phyloP scores from a whole-genome alignment of 2,329 filamentous ascomycete genomes.

The Akanthomyces muscarius region DNA sequence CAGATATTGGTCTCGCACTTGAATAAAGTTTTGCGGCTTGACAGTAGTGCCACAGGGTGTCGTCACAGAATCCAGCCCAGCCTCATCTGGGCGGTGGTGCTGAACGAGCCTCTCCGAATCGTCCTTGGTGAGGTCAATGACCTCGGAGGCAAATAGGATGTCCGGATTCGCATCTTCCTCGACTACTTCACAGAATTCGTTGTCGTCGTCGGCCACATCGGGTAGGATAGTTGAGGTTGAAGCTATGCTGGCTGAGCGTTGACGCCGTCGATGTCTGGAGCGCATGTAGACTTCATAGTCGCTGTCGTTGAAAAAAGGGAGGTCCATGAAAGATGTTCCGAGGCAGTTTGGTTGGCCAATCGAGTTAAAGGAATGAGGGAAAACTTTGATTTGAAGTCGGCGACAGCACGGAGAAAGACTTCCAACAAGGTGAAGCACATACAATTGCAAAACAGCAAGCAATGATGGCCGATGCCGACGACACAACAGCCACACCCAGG shows the following conservation, averaged over 20 bases:
- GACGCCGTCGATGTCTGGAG: background rate
- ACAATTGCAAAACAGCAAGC: background rate
- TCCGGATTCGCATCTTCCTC: background rate
- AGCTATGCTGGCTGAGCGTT: background rate
- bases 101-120: constrained; percentile 18
- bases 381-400: background rate
- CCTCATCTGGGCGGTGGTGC: constrained; percentile 24
- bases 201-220: background rate
- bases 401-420: background rate
- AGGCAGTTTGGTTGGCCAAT: no score
- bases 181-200: background rate
- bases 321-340: background rate
- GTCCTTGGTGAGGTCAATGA: constrained; percentile 35
- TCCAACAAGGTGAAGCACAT: background rate
- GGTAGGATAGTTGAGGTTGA: background rate
- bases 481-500: background rate
- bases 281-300: background rate
- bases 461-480: background rate
- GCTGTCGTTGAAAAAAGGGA: background rate
- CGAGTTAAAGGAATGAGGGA: background rate
- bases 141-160: constrained; percentile 21
- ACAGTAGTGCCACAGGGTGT: constrained; percentile 17
- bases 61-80: constrained; percentile 21
- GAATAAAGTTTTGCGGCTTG: constrained; percentile 27
- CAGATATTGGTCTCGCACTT: constrained; percentile 24